These are phyloP conservation scores for Ascochyta viciae-villosae DNA, from an alignment of 2,329 filamentous ascomycete genomes.

Conservation along the genomic window DNA sequence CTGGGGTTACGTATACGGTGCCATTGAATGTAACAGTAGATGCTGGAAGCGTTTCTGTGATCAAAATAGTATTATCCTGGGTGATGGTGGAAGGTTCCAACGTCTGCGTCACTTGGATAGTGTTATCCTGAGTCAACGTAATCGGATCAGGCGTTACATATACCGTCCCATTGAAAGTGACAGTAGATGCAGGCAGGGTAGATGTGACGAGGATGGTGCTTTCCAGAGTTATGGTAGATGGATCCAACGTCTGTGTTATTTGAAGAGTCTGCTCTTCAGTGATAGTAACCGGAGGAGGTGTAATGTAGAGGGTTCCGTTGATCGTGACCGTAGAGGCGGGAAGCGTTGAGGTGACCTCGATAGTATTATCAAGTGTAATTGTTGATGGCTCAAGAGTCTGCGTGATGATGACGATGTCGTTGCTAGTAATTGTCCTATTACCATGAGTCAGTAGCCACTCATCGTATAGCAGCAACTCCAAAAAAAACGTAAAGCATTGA, in stretches of 20 bases:
- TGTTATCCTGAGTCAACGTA: background rate
- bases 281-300: background rate
- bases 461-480: background rate
- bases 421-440: constrained; percentile 5
- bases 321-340: background rate
- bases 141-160: constrained; percentile 1
- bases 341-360: background rate
- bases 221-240: background rate
- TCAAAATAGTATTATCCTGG: background rate
- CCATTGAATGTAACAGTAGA: background rate
- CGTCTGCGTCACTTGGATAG: background rate
- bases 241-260: background rate
- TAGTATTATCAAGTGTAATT: background rate
- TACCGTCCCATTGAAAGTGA: constrained; percentile 3
- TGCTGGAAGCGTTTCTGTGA: background rate
- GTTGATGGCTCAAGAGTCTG: background rate
- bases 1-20: background rate
- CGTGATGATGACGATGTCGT: background rate
- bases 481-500: background rate
- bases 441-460: constrained; percentile 2
- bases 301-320: background rate
- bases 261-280: background rate
- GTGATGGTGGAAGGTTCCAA: background rate
- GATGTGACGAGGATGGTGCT: background rate
- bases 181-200: background rate